Conservation (phyloP, 768 basidiomycete genomes). For the Boletellus emodensis region DNA sequence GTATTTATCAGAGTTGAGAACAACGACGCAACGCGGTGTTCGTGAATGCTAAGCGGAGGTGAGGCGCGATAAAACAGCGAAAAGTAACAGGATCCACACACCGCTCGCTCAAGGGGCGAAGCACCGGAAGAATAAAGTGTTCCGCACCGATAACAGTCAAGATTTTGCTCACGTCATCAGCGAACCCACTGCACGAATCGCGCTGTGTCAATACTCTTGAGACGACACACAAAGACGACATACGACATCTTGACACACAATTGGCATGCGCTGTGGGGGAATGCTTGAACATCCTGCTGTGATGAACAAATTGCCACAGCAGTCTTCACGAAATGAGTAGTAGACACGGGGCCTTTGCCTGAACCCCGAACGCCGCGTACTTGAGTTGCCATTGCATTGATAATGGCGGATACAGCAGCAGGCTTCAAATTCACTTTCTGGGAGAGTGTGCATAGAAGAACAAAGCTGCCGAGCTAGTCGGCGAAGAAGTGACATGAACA, state of each 20-base stretch:
- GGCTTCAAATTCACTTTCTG: constrained; percentile 58
- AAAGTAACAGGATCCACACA: constrained; percentile 28
- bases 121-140: constrained; percentile 53
- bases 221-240: constrained; percentile 23
- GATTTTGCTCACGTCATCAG: constrained; percentile 43
- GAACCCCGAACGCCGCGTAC: constrained; percentile 30
- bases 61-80: background rate
- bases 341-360: constrained; percentile 35
- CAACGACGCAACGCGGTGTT: constrained; percentile 24
- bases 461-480: constrained; percentile 63
- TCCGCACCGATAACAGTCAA: constrained; percentile 50
- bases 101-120: constrained; percentile 38
- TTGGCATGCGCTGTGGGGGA: constrained; percentile 40
- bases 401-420: constrained; percentile 55
- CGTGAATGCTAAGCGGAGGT: constrained; percentile 28
- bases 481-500: background rate
- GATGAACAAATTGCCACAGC: constrained; percentile 60
- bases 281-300: constrained; percentile 51
- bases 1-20: constrained; percentile 31
- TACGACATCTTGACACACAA: constrained; percentile 47
- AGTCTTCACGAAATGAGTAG: constrained; percentile 62
- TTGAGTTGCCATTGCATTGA: constrained; percentile 50
- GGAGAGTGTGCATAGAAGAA: constrained; percentile 67
- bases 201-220: background rate
- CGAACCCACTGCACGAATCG: constrained; percentile 37